Evolutionary conservation across 176 grass and related monocot species (phyloP).

Genomic region (Tillandsia leiboldiana): DNA sequence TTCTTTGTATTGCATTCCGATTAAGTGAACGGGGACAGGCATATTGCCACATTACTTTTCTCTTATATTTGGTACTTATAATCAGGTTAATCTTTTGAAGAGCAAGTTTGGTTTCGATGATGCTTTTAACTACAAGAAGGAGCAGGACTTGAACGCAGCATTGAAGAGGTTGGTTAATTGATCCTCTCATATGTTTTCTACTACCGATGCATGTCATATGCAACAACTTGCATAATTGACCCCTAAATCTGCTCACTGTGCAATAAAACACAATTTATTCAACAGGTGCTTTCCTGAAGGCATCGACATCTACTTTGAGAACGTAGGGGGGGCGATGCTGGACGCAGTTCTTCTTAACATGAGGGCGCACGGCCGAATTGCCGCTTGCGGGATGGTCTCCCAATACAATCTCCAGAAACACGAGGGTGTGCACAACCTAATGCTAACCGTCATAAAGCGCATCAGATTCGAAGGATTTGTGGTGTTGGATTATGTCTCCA

Average conservation of each 20-base stretch:
- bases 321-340: slow-evolving; percentile 18
- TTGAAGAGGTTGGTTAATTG: slow-evolving; percentile 6
- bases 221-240: no score
- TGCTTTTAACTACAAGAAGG: slow-evolving; percentile 82
- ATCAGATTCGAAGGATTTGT: slow-evolving; percentile 16
- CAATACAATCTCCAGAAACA: slow-evolving; percentile 18
- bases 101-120: slow-evolving; percentile 51
- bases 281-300: slow-evolving; percentile 33
- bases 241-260: no score
- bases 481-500: background rate
- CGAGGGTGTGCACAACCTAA: slow-evolving; percentile 20
- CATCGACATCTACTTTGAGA: slow-evolving; percentile 28
- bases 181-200: background rate
- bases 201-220: no score
- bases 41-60: background rate
- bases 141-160: slow-evolving; percentile 28
- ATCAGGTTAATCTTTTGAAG: slow-evolving; percentile 41
- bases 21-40: no score
- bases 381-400: slow-evolving; percentile 22
- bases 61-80: background rate
- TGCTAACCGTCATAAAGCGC: background rate
- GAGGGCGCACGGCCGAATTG: slow-evolving; percentile 4
- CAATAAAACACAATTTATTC: no score
- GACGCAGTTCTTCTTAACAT: slow-evolving; percentile 30
- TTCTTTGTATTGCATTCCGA: no score